Evolutionary conservation across 129 eudicot species (phyloP).

Genomic region (Flaveria sonorensis): DNA sequence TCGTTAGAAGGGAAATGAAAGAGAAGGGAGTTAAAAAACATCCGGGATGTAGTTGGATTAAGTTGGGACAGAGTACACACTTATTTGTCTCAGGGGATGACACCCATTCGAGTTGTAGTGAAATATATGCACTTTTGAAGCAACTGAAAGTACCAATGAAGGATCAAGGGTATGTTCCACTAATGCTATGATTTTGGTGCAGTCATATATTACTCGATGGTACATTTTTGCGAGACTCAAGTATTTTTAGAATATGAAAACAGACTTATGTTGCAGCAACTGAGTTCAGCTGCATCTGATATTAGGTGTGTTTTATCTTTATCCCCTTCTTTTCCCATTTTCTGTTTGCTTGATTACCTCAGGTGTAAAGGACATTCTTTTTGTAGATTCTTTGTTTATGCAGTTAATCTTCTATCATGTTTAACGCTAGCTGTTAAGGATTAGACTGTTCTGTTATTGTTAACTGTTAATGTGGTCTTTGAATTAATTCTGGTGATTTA

Average conservation of each 20-base stretch:
- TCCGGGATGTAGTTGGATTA: constrained; percentile 81
- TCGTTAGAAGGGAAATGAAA: constrained; percentile 67
- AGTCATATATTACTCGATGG: background rate
- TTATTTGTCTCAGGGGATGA: constrained; percentile 54
- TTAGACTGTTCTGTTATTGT: no score
- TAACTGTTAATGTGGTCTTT: no score
- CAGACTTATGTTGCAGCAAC: background rate
- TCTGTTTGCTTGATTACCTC: background rate
- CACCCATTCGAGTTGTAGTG: constrained; percentile 38
- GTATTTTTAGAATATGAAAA: background rate
- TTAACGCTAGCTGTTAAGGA: background rate
- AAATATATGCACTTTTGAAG: constrained; percentile 48
- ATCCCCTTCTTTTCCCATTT: background rate
- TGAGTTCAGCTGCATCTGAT: background rate
- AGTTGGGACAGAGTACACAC: constrained; percentile 40
- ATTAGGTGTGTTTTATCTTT: background rate
- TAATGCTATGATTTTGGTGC: background rate
- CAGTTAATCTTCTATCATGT: background rate
- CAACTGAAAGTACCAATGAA: constrained; percentile 43
- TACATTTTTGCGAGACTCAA: background rate
- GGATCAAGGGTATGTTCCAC: constrained; percentile 37
- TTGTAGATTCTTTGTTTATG: no score
- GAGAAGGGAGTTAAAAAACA: constrained; percentile 63
- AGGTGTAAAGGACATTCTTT: background rate
- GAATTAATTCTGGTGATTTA: no score